phyloP scores from a whole-genome alignment of 2,329 filamentous ascomycete genomes.

The Paracoccidioides lutzii region DNA sequence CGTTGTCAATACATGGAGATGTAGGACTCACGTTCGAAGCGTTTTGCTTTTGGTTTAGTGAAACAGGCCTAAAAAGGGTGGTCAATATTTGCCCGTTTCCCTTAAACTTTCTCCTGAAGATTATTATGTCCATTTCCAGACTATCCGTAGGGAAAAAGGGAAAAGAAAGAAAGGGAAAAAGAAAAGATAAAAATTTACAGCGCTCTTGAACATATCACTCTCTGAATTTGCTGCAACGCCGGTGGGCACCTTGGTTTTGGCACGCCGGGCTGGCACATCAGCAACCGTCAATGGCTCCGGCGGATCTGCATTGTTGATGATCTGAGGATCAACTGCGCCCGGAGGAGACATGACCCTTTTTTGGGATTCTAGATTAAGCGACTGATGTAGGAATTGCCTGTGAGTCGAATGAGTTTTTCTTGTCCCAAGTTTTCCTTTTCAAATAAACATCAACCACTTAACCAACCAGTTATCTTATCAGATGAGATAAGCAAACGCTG shows the following conservation, averaged over 20 bases:
- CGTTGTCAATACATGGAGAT: neutral
- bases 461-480: too few relatives aligned
- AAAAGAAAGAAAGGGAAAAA: too few relatives aligned
- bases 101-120: neutral
- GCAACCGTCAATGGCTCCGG: conserved; percentile 44
- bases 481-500: too few relatives aligned
- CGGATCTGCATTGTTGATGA: neutral
- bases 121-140: too few relatives aligned
- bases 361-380: neutral
- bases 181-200: conserved; percentile 35
- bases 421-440: too few relatives aligned
- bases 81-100: neutral
- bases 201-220: conserved; percentile 72
- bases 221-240: conserved; percentile 64
- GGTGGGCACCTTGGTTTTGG: conserved; percentile 59
- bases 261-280: conserved; percentile 54
- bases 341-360: conserved; percentile 2
- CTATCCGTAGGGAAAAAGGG: too few relatives aligned
- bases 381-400: neutral
- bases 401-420: neutral
- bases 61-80: conserved; percentile 23
- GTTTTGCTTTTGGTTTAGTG: conserved; percentile 61
- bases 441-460: too few relatives aligned
- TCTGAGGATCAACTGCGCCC: neutral
- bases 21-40: conserved; percentile 64